Conservation (phyloP, 768 basidiomycete genomes). For the Stropharia rugosoannulata region DNA sequence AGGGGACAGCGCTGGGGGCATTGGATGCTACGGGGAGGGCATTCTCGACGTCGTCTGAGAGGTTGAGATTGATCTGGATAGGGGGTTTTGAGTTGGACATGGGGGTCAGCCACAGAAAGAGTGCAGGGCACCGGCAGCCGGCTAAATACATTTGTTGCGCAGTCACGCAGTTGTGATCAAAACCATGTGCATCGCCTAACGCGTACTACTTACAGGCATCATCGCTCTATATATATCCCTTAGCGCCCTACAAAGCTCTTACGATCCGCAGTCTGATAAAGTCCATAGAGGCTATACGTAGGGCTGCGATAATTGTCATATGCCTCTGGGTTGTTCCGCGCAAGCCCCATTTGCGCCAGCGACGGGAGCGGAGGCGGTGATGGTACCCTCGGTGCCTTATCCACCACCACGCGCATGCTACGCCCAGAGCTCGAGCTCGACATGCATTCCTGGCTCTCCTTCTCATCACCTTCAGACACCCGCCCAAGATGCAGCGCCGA, state of each 20-base stretch:
- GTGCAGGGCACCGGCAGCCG: background rate
- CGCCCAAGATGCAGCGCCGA: constrained; percentile 19
- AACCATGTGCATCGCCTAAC: background rate
- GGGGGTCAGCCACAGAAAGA: constrained; percentile 12
- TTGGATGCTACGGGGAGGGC: constrained; percentile 26
- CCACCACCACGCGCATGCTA: constrained; percentile 31
- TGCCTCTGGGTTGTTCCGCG: constrained; percentile 58
- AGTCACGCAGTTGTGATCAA: constrained; percentile 5
- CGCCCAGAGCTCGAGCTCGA: background rate
- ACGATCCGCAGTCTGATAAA: constrained; percentile 59
- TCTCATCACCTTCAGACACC: constrained; percentile 4
- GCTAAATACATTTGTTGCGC: constrained; percentile 13
- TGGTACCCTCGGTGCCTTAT: constrained; percentile 77
- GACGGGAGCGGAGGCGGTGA: constrained; percentile 75
- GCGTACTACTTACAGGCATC: background rate
- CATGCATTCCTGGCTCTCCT: background rate
- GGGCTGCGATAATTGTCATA: constrained; percentile 73
- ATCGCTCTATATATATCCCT: background rate
- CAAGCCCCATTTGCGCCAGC: constrained; percentile 74
- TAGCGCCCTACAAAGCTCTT: constrained; percentile 40
- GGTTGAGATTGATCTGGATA: constrained; percentile 22
- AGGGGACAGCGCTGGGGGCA: constrained; percentile 38
- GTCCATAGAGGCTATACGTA: constrained; percentile 79
- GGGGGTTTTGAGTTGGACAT: constrained; percentile 23
- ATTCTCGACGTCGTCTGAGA: constrained; percentile 43